Conservation (phyloP, 2,329 filamentous ascomycete species). For the Diaporthe sp. region DNA sequence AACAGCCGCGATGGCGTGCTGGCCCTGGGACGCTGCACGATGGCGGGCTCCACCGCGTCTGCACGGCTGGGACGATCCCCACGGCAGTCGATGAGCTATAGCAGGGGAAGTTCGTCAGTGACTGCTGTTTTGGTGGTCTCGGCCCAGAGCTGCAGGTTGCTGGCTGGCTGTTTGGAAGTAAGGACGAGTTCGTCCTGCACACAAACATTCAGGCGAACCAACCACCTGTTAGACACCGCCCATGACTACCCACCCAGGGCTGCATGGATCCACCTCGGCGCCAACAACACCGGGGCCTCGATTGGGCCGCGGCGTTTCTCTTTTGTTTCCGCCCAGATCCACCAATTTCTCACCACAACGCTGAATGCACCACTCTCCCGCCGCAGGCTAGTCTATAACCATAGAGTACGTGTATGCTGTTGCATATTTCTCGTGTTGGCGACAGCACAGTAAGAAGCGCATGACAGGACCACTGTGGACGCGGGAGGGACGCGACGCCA, state of each 20-base stretch:
- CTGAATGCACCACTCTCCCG: background rate
- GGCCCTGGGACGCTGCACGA: background rate
- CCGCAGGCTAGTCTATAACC: background rate
- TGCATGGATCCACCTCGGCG: slow-evolving; percentile 27
- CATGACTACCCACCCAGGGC: background rate
- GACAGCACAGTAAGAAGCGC: background rate
- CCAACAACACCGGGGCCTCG: slow-evolving; percentile 19
- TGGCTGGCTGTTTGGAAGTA: background rate
- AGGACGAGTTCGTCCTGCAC: background rate
- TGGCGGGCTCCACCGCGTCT: slow-evolving; percentile 3
- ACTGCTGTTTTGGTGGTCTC: background rate
- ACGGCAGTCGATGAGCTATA: slow-evolving; percentile 7
- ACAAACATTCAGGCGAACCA: background rate
- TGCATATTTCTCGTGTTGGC: background rate
- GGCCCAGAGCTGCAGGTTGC: background rate
- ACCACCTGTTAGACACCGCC: background rate
- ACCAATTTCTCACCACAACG: slow-evolving; percentile 24
- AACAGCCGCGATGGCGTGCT: slow-evolving; percentile 36
- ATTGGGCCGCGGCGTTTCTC: slow-evolving; percentile 31
- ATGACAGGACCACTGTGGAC: background rate
- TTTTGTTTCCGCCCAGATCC: slow-evolving; percentile 26
- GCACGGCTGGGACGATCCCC: slow-evolving; percentile 24
- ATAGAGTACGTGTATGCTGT: background rate
- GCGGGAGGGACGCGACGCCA: background rate
- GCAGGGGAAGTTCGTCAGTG: background rate